Percentiles rank a stretch among this genome's conserved stretches.
Conservation (phyloP, 2,329 filamentous ascomycete genomes). For the Alternaria brassicicola region DNA sequence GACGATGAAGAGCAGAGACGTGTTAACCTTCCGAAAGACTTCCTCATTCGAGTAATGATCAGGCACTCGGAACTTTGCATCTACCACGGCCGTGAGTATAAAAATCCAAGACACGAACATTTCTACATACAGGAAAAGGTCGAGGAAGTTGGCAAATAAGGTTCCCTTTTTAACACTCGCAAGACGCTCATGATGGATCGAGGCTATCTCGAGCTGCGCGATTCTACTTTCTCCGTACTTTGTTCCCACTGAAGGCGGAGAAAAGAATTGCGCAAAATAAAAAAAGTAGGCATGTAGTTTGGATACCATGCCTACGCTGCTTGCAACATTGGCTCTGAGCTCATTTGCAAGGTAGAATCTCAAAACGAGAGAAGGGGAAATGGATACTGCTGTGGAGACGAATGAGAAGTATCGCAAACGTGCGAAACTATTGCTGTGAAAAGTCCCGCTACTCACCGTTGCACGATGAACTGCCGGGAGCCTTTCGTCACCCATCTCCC, state of each 20-base stretch:
- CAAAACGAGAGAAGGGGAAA: not conserved
- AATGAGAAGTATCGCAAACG: too few relatives aligned
- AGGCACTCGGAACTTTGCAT: not conserved
- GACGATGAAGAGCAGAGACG: not conserved
- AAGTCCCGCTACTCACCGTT: too few relatives aligned
- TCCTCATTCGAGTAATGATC: not conserved
- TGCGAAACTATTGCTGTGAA: too few relatives aligned
- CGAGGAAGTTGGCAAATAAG: not conserved
- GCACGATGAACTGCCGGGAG: too few relatives aligned
- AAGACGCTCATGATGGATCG: not conserved
- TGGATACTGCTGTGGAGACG: too few relatives aligned
- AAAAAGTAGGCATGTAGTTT: not conserved
- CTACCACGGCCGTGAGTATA: too few relatives aligned
- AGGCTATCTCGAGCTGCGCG: not conserved
- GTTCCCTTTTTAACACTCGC: not conserved
- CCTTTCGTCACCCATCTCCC: too few relatives aligned
- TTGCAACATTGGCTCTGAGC: too few relatives aligned
- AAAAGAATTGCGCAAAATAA: not conserved
- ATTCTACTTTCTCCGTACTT: not conserved
- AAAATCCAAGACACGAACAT: fast-evolving
- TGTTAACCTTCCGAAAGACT: not conserved
- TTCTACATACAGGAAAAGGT: not conserved
- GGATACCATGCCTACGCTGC: not conserved
- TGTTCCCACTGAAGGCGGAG: not conserved
- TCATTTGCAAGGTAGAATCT: not conserved